phyloP scores from a whole-genome alignment of 345 rosid species.

The Camelina neglecta region DNA sequence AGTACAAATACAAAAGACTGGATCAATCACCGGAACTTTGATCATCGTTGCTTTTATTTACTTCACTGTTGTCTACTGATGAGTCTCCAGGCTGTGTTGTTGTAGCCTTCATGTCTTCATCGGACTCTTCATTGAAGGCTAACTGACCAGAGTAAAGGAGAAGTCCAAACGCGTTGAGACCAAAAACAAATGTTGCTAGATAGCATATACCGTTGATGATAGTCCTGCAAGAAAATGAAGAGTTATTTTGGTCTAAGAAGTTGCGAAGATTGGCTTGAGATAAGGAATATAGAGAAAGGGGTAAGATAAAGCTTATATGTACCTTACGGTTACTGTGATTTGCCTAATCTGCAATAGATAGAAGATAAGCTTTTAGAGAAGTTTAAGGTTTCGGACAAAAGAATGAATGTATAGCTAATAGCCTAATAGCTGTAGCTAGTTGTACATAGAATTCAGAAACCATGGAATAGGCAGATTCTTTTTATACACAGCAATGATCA shows the following conservation, averaged over 20 bases:
- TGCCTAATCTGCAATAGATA: slow-evolving; percentile 72
- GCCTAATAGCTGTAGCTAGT: no score
- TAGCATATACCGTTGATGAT: slow-evolving; percentile 86
- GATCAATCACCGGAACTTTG: slow-evolving; percentile 54
- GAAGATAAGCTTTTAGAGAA: slow-evolving; percentile 33
- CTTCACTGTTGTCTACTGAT: slow-evolving; percentile 41
- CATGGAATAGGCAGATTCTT: not conserved
- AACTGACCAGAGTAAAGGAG: slow-evolving; percentile 81
- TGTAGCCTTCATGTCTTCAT: slow-evolving; percentile 54
- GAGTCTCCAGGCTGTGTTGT: slow-evolving; percentile 37
- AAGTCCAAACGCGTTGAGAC: slow-evolving; percentile 79
- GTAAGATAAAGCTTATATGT: slow-evolving; percentile 2
- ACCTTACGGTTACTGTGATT: slow-evolving; percentile 87
- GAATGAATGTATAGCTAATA: slow-evolving; percentile 6
- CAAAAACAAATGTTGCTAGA: slow-evolving; percentile 92
- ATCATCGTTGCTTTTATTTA: slow-evolving; percentile 50
- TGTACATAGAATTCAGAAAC: not conserved
- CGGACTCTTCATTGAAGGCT: slow-evolving; percentile 46
- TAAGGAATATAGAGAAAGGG: slow-evolving; percentile 22
- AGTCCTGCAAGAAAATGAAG: slow-evolving; percentile 58
- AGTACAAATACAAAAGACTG: slow-evolving; percentile 34
- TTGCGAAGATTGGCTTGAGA: slow-evolving; percentile 17
- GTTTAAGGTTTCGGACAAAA: slow-evolving; percentile 7
- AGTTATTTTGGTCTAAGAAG: slow-evolving; percentile 5
- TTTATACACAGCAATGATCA: not conserved